Conservation (phyloP, 2,329 filamentous ascomycete genomes). For the Alternaria consortialis region DNA sequence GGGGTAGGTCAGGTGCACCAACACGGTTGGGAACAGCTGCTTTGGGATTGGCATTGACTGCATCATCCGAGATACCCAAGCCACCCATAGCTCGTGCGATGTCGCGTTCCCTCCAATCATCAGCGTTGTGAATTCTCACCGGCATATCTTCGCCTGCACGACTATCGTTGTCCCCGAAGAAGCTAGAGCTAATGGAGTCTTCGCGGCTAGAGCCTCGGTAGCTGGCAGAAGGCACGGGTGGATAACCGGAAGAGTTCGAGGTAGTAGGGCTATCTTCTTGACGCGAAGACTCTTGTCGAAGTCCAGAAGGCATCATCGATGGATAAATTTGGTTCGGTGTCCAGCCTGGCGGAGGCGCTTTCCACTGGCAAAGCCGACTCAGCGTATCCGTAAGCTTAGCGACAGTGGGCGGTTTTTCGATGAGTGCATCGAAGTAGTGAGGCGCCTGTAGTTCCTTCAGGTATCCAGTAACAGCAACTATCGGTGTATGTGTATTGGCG, state of each 20-base stretch:
- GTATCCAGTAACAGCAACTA: slow-evolving; percentile 96
- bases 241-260: slow-evolving; percentile 79
- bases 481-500: slow-evolving; percentile 90
- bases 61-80: slow-evolving; percentile 78
- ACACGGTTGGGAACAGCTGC: slow-evolving; percentile 35
- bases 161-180: slow-evolving; percentile 87
- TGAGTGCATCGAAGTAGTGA: slow-evolving; percentile 93
- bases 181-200: slow-evolving; percentile 87
- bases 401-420: slow-evolving; percentile 95
- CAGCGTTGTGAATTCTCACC: slow-evolving; percentile 75
- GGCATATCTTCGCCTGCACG: slow-evolving; percentile 77
- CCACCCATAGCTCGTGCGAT: slow-evolving; percentile 64
- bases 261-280: slow-evolving; percentile 83
- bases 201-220: slow-evolving; percentile 83
- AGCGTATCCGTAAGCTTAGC: slow-evolving; percentile 90
- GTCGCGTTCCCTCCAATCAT: slow-evolving; percentile 77
- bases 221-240: slow-evolving; percentile 74
- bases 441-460: slow-evolving; percentile 95
- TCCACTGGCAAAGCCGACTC: slow-evolving; percentile 91
- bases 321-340: slow-evolving; percentile 50
- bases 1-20: slow-evolving; percentile 48
- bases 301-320: slow-evolving; percentile 64
- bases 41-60: slow-evolving; percentile 52
- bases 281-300: slow-evolving; percentile 71
- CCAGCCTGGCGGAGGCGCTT: slow-evolving; percentile 73